These are phyloP conservation scores for Cryptosporidium parvum DNA, from an alignment of 169 alveolate genomes.

Conservation along the genomic window DNA sequence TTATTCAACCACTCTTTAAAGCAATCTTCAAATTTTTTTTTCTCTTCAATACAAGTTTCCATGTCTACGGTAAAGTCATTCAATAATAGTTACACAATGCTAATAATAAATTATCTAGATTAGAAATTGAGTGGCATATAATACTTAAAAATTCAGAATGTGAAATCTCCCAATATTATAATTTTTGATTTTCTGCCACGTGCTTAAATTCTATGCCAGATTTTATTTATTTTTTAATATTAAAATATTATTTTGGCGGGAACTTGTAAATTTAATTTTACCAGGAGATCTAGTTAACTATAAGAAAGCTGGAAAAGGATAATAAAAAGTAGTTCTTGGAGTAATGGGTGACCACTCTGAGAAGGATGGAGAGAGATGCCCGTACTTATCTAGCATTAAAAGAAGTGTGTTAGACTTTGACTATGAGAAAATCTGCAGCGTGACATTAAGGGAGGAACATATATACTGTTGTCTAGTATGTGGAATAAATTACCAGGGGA, in stretches of 20 bases:
- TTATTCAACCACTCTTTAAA: constrained; percentile 23
- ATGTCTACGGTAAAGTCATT: background rate
- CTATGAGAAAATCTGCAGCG: constrained; percentile 96
- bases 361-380: constrained; percentile 85
- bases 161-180: no score
- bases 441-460: constrained; percentile 93
- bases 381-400: constrained; percentile 94
- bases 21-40: constrained; percentile 35
- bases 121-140: no score
- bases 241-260: background rate
- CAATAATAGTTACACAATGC: background rate
- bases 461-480: constrained; percentile 98
- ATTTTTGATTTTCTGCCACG: no score
- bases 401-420: constrained; percentile 97
- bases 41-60: constrained; percentile 36
- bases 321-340: background rate
- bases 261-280: background rate
- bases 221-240: no score
- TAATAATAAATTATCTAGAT: background rate
- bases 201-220: no score
- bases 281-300: background rate
- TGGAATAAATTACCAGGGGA: constrained; percentile 96
- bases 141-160: background rate
- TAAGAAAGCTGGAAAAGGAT: background rate
- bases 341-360: background rate